A percentile compares a stretch with the other conserved stretches of the same genome.
These are phyloP conservation scores for Cyberlindnera mississippiensis DNA, from an alignment of 805 yeast genomes.

Conservation along the genomic window DNA sequence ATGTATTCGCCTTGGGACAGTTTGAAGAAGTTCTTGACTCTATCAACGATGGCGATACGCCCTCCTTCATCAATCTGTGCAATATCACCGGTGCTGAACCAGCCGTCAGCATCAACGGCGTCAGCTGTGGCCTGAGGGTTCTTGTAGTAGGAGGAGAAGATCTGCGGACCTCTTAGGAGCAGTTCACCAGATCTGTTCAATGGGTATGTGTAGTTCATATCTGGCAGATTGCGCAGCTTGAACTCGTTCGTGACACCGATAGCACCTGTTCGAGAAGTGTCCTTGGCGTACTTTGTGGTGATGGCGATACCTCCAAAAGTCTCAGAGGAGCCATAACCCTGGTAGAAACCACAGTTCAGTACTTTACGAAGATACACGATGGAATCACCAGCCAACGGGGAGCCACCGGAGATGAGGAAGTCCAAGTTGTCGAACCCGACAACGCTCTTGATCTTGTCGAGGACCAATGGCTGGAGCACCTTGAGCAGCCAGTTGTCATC, in stretches of 20 bases:
- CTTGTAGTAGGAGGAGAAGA: conserved; percentile 53
- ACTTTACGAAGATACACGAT: conserved; percentile 59
- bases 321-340: conserved; percentile 79
- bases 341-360: conserved; percentile 49
- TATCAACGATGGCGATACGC: conserved; percentile 57
- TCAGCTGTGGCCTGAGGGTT: conserved; percentile 50
- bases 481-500: conserved; percentile 30
- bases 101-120: conserved; percentile 52
- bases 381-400: conserved; percentile 65
- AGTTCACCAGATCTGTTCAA: conserved; percentile 55
- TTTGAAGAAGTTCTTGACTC: conserved; percentile 78
- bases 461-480: conserved; percentile 36
- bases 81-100: conserved; percentile 69
- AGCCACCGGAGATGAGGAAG: conserved; percentile 53
- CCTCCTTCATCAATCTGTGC: conserved; percentile 50
- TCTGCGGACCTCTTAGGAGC: conserved; percentile 60
- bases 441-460: conserved; percentile 40
- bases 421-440: conserved; percentile 46
- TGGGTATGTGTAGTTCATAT: conserved; percentile 47
- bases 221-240: conserved; percentile 60
- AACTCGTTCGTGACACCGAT: conserved; percentile 52
- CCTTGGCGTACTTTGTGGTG: conserved; percentile 46
- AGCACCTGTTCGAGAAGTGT: conserved; percentile 53
- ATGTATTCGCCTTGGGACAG: conserved; percentile 64
- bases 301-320: conserved; percentile 58